Conservation (phyloP, 2,329 filamentous ascomycete genomes). For the Arthrinium puccinioides region DNA sequence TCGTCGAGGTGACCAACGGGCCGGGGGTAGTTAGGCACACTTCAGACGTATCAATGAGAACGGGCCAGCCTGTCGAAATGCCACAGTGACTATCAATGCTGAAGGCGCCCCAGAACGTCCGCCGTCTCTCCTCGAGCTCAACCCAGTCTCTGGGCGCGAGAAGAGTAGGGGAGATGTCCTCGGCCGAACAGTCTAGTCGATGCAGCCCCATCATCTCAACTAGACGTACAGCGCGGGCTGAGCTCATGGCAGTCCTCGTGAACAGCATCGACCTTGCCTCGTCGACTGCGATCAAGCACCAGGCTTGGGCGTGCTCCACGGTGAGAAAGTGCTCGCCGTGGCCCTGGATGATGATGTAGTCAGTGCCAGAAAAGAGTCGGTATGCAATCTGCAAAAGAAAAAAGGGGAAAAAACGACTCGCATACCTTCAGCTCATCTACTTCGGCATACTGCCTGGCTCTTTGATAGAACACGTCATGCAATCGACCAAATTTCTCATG, state of each 20-base stretch:
- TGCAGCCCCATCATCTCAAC: conserved; percentile 77
- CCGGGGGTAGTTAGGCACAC: conserved; percentile 23
- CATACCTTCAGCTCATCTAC: conserved; percentile 71
- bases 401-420: background rate
- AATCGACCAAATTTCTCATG: conserved; percentile 48
- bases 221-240: conserved; percentile 62
- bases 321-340: conserved; percentile 75
- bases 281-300: conserved; percentile 66
- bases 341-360: conserved; percentile 37
- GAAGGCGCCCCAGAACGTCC: conserved; percentile 82
- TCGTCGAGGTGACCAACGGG: background rate
- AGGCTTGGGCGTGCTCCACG: conserved; percentile 73
- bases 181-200: conserved; percentile 18
- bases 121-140: conserved; percentile 72
- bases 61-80: conserved; percentile 87
- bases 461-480: conserved; percentile 72
- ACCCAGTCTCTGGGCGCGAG: conserved; percentile 71
- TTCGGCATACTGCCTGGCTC: conserved; percentile 76
- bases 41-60: conserved; percentile 68
- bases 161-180: conserved; percentile 57
- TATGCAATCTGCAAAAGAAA: background rate
- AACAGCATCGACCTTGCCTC: conserved; percentile 85
- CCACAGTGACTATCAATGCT: conserved; percentile 78
- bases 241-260: conserved; percentile 77
- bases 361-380: background rate